Evolutionary conservation across 2,329 filamentous ascomycete genomes (phyloP), one percentile per base, ranked within the genome.

Genomic region (Phialemonium atrogriseum): DNA sequence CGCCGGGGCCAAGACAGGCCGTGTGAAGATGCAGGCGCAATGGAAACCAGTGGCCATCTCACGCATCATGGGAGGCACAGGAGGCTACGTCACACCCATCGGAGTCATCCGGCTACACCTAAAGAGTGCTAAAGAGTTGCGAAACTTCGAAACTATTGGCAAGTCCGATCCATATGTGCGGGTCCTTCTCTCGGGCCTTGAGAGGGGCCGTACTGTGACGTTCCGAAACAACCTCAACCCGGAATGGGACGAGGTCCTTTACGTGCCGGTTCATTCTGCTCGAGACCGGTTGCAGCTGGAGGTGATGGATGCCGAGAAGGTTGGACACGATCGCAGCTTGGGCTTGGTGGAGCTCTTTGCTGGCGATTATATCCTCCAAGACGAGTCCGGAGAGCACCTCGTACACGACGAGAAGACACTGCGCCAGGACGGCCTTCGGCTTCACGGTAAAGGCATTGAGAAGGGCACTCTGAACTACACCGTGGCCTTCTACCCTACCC

Each of bases 131-230:
- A 74, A 70, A 30, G 77, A 88, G 46, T 71, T 98, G 25, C 84
- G 87, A 37, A 98, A 98, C 55, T 72, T 95, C 32, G 91, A 98
- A 59, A 85, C 86, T 3, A 76, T 98, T 56, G 91, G 91, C 59
- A 96, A 96, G 59, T 96, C 91, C 1, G 93, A 98, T 56, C 86
- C 91, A 0, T 98, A 98, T 48, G 84, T 80, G 14, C 80, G 89
- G 24, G 82, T 96, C 2, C 59, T 95, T 32, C 70, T 95, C 7
- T 94, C 88, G 28, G 89, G 91, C 27, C 78, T 96, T 35, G 82
- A 91, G 52, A 94, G 89, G 56, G 87, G 76, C 8, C 78, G 88
- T 36, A 96, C 91, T 3, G 91, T 98, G 30, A 96, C 89, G 0
- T 94, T 91, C 66, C 80, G 86, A 53, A 98, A 94, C 60, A 93